A percentile compares a stretch with the other conserved stretches of the same genome.
Conservation (phyloP, 176 grass and related monocot species). For the Zea mays region Zm-B73-REFERENCE-NAM-5.0 NC_050100.1:52141501-52142000, state of each 20-base stretch:
- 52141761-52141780: slow-evolving; percentile 12
- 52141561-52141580: background rate
- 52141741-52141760: slow-evolving; percentile 16
- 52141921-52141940: background rate
- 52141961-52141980: too few species aligned
- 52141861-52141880: background rate
- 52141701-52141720: slow-evolving; percentile 7
- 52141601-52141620: background rate
- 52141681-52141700: background rate
- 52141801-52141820: background rate
- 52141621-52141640: background rate
- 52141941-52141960: background rate
- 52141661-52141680: background rate
- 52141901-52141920: background rate
- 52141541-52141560: background rate
- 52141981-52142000: too few species aligned
- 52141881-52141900: background rate
- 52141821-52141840: background rate
- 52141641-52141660: background rate
- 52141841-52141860: background rate
- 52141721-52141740: slow-evolving; percentile 25
- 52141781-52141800: slow-evolving; percentile 1
- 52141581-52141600: background rate
- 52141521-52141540: background rate
- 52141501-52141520: background rate